Evolutionary conservation across 1,284 basidiomycete genomes (phyloP).

Genomic region (Irpex rosettiformis): DNA sequence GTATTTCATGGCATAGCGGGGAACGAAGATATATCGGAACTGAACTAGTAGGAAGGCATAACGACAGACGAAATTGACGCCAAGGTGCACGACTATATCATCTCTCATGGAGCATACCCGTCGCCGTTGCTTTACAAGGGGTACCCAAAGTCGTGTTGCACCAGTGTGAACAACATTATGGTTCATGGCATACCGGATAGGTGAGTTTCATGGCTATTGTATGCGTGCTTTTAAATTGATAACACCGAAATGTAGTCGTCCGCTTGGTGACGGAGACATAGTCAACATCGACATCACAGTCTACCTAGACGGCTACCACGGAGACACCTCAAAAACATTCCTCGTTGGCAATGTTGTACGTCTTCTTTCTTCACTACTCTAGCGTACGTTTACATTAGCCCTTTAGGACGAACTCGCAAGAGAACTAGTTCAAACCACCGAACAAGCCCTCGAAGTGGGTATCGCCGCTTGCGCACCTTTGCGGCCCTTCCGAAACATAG

Average conservation of each 20-base stretch:
- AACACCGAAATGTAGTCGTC: conserved; percentile 48
- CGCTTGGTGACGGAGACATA: conserved; percentile 76
- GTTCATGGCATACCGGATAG: conserved; percentile 87
- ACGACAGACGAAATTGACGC: conserved; percentile 76
- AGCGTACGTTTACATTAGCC: background rate
- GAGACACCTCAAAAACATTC: conserved; percentile 83
- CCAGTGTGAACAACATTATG: conserved; percentile 84
- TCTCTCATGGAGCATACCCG: conserved; percentile 76
- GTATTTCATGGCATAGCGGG: background rate
- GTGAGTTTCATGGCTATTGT: conserved; percentile 36
- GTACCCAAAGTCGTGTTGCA: conserved; percentile 87
- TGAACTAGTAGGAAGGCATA: conserved; percentile 53
- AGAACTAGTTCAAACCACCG: conserved; percentile 60
- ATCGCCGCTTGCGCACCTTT: conserved; percentile 80
- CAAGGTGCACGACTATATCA: conserved; percentile 67
- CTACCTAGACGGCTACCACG: conserved; percentile 77
- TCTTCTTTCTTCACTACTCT: background rate
- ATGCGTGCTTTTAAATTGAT: background rate
- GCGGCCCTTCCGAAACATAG: conserved; percentile 70
- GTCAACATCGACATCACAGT: conserved; percentile 85
- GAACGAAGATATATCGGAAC: background rate
- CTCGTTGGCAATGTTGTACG: conserved; percentile 72
- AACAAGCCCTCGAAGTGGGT: conserved; percentile 67
- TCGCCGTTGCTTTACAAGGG: conserved; percentile 81
- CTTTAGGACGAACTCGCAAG: conserved; percentile 64